A percentile compares a stretch with the other conserved stretches of the same genome.
Conservation (phyloP, 2,329 filamentous ascomycete genomes). For the Trichoderma semiorbis region DNA sequence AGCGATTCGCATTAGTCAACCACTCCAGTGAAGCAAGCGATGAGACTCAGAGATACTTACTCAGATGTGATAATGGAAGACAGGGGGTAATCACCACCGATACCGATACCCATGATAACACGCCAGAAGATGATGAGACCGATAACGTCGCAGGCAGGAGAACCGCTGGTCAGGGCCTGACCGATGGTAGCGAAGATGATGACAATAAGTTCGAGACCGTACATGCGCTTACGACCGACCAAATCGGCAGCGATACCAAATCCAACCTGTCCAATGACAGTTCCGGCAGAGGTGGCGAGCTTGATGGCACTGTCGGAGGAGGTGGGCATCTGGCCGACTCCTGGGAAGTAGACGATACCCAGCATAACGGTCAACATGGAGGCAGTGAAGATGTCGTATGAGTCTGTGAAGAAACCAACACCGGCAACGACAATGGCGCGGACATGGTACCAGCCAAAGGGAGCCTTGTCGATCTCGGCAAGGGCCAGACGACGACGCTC, state of each 20-base stretch:
- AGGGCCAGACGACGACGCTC: constrained; percentile 76
- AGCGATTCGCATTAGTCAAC: neutral
- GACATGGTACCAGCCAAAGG: constrained; percentile 82
- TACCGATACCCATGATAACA: constrained; percentile 60
- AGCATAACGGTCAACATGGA: constrained; percentile 71
- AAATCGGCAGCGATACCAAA: constrained; percentile 78
- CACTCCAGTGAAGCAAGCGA: neutral
- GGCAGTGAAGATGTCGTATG: constrained; percentile 79
- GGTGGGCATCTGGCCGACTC: constrained; percentile 57
- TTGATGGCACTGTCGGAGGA: constrained; percentile 78
- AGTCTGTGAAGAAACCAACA: constrained; percentile 86
- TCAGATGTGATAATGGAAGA: constrained; percentile 83
- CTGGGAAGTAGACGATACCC: constrained; percentile 71
- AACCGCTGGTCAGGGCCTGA: constrained; percentile 63
- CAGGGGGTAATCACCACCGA: constrained; percentile 67
- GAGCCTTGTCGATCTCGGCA: constrained; percentile 76
- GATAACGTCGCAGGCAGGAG: constrained; percentile 59
- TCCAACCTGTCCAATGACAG: constrained; percentile 75
- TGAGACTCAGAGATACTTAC: constrained; percentile 36
- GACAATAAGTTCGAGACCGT: constrained; percentile 75
- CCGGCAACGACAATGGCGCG: constrained; percentile 74
- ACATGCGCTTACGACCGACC: constrained; percentile 67
- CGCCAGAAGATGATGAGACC: constrained; percentile 77
- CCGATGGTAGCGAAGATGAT: constrained; percentile 77
- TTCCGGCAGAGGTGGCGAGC: constrained; percentile 77